Evolutionary conservation across 2,329 filamentous ascomycete genomes (phyloP).

Genomic region (Pestalotiopsis sp.): DNA sequence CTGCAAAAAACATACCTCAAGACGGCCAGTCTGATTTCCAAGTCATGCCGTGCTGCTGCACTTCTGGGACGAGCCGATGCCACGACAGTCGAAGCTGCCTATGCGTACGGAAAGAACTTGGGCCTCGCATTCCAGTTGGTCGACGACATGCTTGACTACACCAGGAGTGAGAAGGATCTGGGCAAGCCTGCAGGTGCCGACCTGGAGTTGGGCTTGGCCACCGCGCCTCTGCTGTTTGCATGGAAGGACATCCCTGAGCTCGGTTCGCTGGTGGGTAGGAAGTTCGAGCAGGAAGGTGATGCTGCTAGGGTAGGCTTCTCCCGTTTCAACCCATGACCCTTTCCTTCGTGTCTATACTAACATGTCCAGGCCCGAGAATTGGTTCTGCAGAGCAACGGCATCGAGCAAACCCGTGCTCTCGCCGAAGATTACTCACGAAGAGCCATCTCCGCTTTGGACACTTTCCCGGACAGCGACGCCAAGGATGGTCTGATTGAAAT

Average conservation of each 20-base stretch:
- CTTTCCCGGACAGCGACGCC: constrained; percentile 91
- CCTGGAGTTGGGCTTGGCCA: constrained; percentile 88
- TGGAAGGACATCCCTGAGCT: constrained; percentile 89
- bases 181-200: constrained; percentile 96
- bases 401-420: constrained; percentile 88
- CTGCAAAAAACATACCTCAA: constrained; percentile 98
- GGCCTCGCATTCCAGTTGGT: constrained; percentile 96
- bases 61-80: constrained; percentile 77
- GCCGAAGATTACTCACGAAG: constrained; percentile 90
- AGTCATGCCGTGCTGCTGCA: constrained; percentile 89
- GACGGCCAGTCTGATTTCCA: constrained; percentile 92
- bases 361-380: constrained; percentile 75
- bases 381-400: constrained; percentile 80
- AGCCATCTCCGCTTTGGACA: constrained; percentile 79
- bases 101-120: constrained; percentile 89
- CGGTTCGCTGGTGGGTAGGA: constrained; percentile 85
- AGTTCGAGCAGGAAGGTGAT: constrained; percentile 83
- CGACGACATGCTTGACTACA: constrained; percentile 98
- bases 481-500: constrained; percentile 91
- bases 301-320: constrained; percentile 70
- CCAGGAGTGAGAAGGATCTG: constrained; percentile 78
- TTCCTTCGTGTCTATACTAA: constrained; percentile 6
- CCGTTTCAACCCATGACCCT: background rate
- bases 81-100: constrained; percentile 86
- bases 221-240: constrained; percentile 90